Evolutionary conservation across 768 basidiomycete species (phyloP).

Genomic region (Ephemerocybe angulata): DNA sequence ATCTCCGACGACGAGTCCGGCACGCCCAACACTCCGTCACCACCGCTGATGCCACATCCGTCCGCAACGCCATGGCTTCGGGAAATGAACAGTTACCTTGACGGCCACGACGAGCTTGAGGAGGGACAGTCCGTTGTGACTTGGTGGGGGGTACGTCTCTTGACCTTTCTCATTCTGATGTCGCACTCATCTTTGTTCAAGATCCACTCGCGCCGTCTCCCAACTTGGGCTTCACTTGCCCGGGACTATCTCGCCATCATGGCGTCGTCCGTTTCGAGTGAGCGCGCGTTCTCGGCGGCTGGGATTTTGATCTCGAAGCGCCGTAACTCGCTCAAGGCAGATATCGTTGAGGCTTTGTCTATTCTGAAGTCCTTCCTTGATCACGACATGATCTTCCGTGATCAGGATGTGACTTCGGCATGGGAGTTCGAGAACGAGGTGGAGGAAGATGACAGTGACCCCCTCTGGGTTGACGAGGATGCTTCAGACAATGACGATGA

Average conservation of each 20-base stretch:
- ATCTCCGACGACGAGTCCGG: background rate
- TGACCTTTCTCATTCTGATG: background rate
- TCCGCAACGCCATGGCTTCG: background rate
- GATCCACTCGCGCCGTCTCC: constrained; percentile 13
- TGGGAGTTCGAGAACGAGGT: constrained; percentile 5
- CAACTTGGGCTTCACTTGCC: constrained; percentile 34
- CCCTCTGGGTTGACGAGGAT: background rate
- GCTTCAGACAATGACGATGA: background rate
- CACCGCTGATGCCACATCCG: background rate
- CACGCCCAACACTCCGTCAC: background rate
- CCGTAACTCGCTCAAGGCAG: constrained; percentile 32
- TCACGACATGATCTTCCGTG: constrained; percentile 21
- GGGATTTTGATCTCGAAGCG: no score
- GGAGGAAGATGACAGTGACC: background rate
- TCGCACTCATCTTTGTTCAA: background rate
- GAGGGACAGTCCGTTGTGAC: background rate
- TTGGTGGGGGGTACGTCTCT: constrained; percentile 3
- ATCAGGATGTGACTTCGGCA: constrained; percentile 5
- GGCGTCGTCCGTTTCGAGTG: no score
- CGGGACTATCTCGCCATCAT: constrained; percentile 37
- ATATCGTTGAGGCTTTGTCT: constrained; percentile 32
- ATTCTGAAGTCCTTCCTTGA: constrained; percentile 19
- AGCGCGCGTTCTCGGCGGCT: no score
- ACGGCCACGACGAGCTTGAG: background rate
- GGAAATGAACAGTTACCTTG: background rate